Evolutionary conservation across 495 filamentous ascomycete species (phyloP).

Genomic region (Zalerion maritima): DNA sequence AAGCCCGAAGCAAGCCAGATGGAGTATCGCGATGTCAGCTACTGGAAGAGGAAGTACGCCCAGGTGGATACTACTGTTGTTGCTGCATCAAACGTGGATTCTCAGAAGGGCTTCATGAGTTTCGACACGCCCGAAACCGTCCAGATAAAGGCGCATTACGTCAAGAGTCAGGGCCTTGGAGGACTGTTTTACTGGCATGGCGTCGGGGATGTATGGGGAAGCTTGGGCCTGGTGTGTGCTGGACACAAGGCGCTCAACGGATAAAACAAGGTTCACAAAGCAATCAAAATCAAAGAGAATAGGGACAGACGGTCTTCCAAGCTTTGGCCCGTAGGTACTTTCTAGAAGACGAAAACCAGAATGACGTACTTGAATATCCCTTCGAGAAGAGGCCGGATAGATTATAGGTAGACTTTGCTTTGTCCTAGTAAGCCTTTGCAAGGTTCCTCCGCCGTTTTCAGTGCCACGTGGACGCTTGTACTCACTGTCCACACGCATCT

Average conservation of each 20-base stretch:
- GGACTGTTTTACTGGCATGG: constrained; percentile 81
- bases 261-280: constrained; percentile 3
- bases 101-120: constrained; percentile 62
- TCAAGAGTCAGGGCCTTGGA: constrained; percentile 45
- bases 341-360: no score
- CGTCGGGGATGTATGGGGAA: constrained; percentile 44
- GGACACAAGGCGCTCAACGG: constrained; percentile 46
- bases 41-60: constrained; percentile 34
- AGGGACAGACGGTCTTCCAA: no score
- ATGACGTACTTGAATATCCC: no score
- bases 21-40: constrained; percentile 49
- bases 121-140: constrained; percentile 67
- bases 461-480: no score
- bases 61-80: constrained; percentile 37
- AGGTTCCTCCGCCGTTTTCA: no score
- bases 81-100: constrained; percentile 44
- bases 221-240: constrained; percentile 49
- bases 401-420: no score
- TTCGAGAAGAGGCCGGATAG: no score
- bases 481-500: no score
- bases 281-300: no score
- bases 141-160: constrained; percentile 54
- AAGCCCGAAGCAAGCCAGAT: constrained; percentile 35
- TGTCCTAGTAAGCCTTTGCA: no score
- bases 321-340: no score